Base-by-base conservation (phyloP, 108 stramenopile genomes). In the Mediolabrus comicus region DNA sequence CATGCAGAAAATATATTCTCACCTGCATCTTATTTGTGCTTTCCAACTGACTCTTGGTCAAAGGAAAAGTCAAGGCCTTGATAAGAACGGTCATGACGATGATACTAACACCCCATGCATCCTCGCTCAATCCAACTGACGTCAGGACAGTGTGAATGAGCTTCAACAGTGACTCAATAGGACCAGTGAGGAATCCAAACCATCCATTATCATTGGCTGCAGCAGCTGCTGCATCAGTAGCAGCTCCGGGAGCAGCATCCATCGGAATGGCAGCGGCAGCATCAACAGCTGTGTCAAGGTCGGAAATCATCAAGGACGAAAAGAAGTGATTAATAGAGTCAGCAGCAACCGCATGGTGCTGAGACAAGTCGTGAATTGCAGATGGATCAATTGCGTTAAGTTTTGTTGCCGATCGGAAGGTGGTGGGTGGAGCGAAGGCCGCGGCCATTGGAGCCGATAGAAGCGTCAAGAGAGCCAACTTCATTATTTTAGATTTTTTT, bases 1-100 rank as follows among this genome's bases (percentile, higher is more conserved):
- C 16, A 26, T 55, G 9, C n/a, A 55, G n/a, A 55, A 16, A 19
- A 55, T 16, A 19, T 16, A 19, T 16, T 16, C 87, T 61, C 77
- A 95, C 91, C 86, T 92, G 90, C 96, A 98, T 97, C 69, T 96
- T 96, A 62, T 90, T 92, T 8, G 97, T 97, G 54, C 86, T 91
- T 62, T 95, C 90, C 43, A 98, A 63, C 79, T 98, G 98, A 54
- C 74, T 66, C 81, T 94, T 92, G 34, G 91, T 96, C 32, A 98
- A 72, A 5, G 98, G 98, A 62, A 87, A 97, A 5, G 97, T 98
- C 46, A 95, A 17, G 13, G 78, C 70, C 83, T 98, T 98, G 54
- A 98, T 91, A 0, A 95, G 29, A 6, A 96, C 30, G 1, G 98
- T 98, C 88, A 98, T 84, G 59, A 60, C 73, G 71, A 98, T 85